Base-by-base conservation (phyloP, 2,329 filamentous ascomycete genomes). In the Arthrobotrys sphaeroides region DNA sequence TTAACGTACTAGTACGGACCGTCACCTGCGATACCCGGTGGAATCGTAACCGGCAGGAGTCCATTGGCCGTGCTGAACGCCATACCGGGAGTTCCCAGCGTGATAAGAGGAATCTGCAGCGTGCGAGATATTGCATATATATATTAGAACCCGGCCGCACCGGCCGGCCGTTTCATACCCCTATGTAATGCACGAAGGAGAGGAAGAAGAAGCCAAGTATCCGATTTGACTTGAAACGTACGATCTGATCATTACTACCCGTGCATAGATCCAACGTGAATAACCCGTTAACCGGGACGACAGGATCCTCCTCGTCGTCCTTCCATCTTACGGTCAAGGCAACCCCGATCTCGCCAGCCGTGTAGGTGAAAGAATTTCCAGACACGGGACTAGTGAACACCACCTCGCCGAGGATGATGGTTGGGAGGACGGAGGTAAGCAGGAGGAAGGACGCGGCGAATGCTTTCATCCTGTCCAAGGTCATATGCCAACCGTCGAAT, bases 261-360 rank as follows among this genome's bases (percentile, higher is more conserved):
- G 87, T 86, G 79, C 87, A 88, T 20, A 91, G 82, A 78, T 86
- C 87, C 53, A 91, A 81, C 74, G 87, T 83, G 81, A 88, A 91
- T 16, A 84, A 83, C 1, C 82, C 81, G 43, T 89, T 83, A 68
- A 86, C 84, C 5, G 84, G 80, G 36, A 89, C 80, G 2, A 82
- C 80, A 1, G 88, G 87, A 45, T 83, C 81, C 18, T 82, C 82
- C 42, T 86, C 86, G 26, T 85, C 85, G 16, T 90, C 88, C 70
- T 84, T 83, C 88, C 88, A 90, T 77, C 84, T 82, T 16, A 89
- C 83, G 2, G 83, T 84, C 53, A 90, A 83, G 12, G 84, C 80
- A 62, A 84, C 83, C 49, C 86, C 87, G 13, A 83, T 85, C n/a
- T 20, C 3, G 49, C 49, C 49, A 55, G 31, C 31, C 24, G 31